Evolutionary conservation across 2,329 filamentous ascomycete genomes (phyloP).

Genomic region (Fusarium fracticaudum): DNA sequence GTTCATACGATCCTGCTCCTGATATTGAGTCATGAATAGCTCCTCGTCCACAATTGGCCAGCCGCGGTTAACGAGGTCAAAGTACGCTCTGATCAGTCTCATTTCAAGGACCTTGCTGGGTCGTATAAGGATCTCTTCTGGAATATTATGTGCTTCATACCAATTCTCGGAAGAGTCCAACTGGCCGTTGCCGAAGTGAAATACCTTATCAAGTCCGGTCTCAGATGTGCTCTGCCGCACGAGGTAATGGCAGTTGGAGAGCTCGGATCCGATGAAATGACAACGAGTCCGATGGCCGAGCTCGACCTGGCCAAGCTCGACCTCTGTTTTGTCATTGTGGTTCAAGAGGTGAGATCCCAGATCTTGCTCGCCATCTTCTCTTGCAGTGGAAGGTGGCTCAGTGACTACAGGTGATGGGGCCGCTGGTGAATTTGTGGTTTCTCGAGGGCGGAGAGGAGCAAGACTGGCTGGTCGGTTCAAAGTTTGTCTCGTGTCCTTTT

Average conservation of each 20-base stretch:
- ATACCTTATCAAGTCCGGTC: background rate
- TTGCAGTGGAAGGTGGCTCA: background rate
- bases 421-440: background rate
- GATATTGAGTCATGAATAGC: conserved; percentile 11
- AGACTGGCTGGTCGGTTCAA: background rate
- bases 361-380: background rate
- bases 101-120: background rate
- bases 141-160: background rate
- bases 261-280: conserved; percentile 4
- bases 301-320: background rate
- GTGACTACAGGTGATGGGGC: background rate
- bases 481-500: background rate
- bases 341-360: background rate
- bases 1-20: background rate
- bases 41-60: conserved; percentile 15
- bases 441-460: background rate
- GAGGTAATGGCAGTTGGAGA: conserved; percentile 3
- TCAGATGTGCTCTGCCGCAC: background rate
- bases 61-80: background rate
- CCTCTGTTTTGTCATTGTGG: background rate
- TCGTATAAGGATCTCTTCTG: background rate
- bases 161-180: background rate
- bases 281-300: conserved; percentile 5
- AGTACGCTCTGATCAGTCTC: background rate
- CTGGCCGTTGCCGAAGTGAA: conserved; percentile 13